Evolutionary conservation across 2,329 filamentous ascomycete species (phyloP).

Genomic region (Blastomyces parvus): DNA sequence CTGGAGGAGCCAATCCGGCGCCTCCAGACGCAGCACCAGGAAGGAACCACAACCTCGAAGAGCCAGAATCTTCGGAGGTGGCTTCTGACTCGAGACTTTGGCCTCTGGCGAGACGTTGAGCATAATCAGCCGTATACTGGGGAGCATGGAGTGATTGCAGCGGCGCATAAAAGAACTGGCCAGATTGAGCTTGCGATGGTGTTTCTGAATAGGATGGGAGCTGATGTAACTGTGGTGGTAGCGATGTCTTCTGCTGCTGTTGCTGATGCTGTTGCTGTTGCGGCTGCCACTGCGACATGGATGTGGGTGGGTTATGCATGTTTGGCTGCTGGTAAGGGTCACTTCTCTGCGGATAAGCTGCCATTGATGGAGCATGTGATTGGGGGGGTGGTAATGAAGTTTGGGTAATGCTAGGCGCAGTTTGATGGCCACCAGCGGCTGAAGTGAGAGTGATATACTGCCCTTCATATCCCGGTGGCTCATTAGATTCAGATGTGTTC

Average conservation of each 20-base stretch:
- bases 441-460: not conserved
- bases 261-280: not conserved
- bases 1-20: slow-evolving; percentile 14
- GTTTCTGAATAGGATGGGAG: not conserved
- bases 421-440: not conserved
- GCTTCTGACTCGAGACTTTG: slow-evolving; percentile 14
- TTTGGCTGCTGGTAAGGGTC: not conserved
- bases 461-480: not conserved
- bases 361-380: not conserved
- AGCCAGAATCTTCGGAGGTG: slow-evolving; percentile 15
- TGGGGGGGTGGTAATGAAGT: not conserved
- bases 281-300: not conserved
- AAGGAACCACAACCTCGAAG: slow-evolving; percentile 15
- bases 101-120: slow-evolving; percentile 1
- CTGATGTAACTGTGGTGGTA: not conserved
- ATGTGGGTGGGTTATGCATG: not conserved
- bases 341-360: not conserved
- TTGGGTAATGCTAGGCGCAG: not conserved
- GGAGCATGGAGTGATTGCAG: slow-evolving; percentile 5
- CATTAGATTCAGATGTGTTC: not conserved
- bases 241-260: not conserved
- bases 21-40: slow-evolving; percentile 11
- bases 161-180: not conserved
- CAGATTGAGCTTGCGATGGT: not conserved
- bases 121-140: slow-evolving; percentile 1